Evolutionary conservation across 192 early-diverging fungal genomes (phyloP).

Genomic region (Diversispora epigaea): DNA sequence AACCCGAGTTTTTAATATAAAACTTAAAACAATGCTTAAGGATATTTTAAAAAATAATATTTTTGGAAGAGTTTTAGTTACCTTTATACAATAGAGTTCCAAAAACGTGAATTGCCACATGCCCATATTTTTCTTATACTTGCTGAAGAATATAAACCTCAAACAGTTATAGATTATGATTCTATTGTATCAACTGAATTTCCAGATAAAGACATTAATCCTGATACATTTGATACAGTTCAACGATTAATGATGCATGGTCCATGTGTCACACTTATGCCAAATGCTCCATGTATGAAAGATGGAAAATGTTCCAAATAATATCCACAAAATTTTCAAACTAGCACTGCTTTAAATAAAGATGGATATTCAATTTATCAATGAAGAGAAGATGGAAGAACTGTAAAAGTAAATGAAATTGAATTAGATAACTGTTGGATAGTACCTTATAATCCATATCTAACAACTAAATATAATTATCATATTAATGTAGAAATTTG

Average conservation of each 20-base stretch:
- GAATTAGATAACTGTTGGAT: too few relatives aligned
- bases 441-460: too few relatives aligned
- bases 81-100: too few relatives aligned
- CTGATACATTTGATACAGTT: too few relatives aligned
- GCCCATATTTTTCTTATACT: conserved; percentile 42
- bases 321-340: conserved; percentile 22
- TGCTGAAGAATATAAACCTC: conserved; percentile 12
- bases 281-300: conserved; percentile 36
- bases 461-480: too few relatives aligned
- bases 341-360: conserved; percentile 19
- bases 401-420: too few relatives aligned
- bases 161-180: conserved; percentile 32
- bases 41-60: too few relatives aligned
- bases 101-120: too few relatives aligned
- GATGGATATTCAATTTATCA: conserved; percentile 38
- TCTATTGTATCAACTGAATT: conserved; percentile 36
- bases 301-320: conserved; percentile 38
- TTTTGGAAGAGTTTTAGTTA: too few relatives aligned
- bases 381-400: background rate
- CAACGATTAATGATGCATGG: conserved; percentile 43
- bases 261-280: conserved; percentile 25
- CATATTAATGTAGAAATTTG: too few relatives aligned
- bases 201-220: conserved; percentile 20
- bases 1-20: conserved; percentile 33
- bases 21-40: conserved; percentile 25